Evolutionary conservation across 164 flowering plant species (phyloP), one percentile per base, ranked within the genome.

Genomic region (Brasenia schreberi): DNA sequence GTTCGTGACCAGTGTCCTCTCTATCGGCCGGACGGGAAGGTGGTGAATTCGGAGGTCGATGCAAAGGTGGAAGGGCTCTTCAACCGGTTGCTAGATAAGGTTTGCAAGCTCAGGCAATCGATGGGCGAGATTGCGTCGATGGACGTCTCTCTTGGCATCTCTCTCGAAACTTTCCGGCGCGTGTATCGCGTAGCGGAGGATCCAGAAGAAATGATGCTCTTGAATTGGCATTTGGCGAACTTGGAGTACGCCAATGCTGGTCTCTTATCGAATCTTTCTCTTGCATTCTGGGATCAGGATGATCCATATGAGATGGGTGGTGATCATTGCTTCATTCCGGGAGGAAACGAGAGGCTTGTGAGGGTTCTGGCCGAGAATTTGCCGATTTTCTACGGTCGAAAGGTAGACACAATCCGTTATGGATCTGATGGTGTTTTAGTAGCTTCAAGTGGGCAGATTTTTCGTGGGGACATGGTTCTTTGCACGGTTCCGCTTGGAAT

Each of bases 231-330:
- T 79, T 84, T 91, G 18, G 99, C 99, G 0, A 94, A 94, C 67
- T 76, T 94, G 63, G 99, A 94, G 70, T 94, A 94, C 71, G 99
- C 99, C 0, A 94, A 94, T 86, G 99, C 99, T 0, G 74, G 92
- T 0, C 64, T 83, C 68, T 73, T 94, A 81, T 83, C 91, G 43
- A 84, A 88, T 74, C 78, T 94, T 67, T 94, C 99, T 0, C 81
- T 89, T 93, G 95, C 90, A 4, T 91, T 80, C 65, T 94, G 99
- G 99, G 99, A 94, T 75, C 99, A 94, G 70, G 99, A 94, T 79
- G 99, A 94, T 74, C 99, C 97, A 0, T 94, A 81, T 77, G 99
- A 94, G 75, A 94, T 94, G 99, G 97, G 97, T 12, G 99, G 99
- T 23, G 99, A 94, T 67, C 99, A 94, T 70, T 94, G 99, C 71